phyloP scores from a whole-genome alignment of 805 yeast genomes.

The Yamadazyma philogaea region DNA sequence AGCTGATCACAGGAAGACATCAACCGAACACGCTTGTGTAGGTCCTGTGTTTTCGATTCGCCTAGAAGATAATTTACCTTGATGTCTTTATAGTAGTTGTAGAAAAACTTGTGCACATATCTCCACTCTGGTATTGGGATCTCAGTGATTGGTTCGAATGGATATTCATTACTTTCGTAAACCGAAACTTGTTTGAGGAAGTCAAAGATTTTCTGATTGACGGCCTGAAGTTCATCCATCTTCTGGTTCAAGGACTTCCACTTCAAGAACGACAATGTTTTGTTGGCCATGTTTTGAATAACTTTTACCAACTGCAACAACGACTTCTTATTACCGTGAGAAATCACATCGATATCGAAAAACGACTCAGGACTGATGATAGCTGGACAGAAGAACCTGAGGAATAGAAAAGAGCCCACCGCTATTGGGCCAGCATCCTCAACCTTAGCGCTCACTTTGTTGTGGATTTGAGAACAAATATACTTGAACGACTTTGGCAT shows the following conservation, averaged over 20 bases:
- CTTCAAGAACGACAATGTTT: constrained; percentile 61
- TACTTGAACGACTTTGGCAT: constrained; percentile 73
- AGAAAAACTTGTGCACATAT: constrained; percentile 40
- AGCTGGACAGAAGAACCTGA: constrained; percentile 87
- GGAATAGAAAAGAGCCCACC: constrained; percentile 82
- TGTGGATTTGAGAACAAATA: constrained; percentile 64
- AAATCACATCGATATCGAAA: constrained; percentile 27
- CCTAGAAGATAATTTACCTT: constrained; percentile 27
- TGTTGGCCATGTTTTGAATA: constrained; percentile 84
- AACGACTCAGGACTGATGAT: constrained; percentile 79
- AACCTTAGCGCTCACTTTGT: constrained; percentile 56
- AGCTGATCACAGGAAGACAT: constrained; percentile 46
- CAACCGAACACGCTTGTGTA: constrained; percentile 21
- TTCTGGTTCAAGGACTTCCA: constrained; percentile 53
- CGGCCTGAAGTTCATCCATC: constrained; percentile 34
- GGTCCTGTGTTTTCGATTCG: constrained; percentile 16
- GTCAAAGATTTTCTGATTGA: constrained; percentile 26
- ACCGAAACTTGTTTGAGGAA: constrained; percentile 28
- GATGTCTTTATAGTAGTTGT: constrained; percentile 31
- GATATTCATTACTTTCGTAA: constrained; percentile 19
- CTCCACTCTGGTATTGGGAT: constrained; percentile 37
- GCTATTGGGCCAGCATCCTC: constrained; percentile 61
- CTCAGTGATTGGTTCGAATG: constrained; percentile 22
- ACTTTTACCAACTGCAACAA: constrained; percentile 78
- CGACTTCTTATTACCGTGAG: constrained; percentile 53